These are phyloP conservation scores for Coprinellus micaceus DNA, from an alignment of 768 basidiomycete genomes.

Conservation along the genomic window DNA sequence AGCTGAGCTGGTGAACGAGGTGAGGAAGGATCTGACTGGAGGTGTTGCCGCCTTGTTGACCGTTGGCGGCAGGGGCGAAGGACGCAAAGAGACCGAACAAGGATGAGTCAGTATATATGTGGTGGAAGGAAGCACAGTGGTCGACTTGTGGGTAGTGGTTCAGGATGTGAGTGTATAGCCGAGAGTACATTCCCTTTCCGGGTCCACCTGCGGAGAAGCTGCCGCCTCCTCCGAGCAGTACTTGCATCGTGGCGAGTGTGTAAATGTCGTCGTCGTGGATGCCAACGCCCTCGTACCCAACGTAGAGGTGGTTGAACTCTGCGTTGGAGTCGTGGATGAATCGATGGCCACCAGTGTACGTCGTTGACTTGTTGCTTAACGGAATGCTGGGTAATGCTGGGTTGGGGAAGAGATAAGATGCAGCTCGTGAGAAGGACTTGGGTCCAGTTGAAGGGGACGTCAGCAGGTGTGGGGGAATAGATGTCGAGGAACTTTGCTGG, in stretches of 20 bases:
- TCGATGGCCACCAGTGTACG: slow-evolving; percentile 82
- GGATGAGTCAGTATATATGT: slow-evolving; percentile 92
- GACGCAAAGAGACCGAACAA: slow-evolving; percentile 90
- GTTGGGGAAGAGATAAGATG: slow-evolving; percentile 67
- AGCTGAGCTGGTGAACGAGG: slow-evolving; percentile 82
- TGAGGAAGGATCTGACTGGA: slow-evolving; percentile 75
- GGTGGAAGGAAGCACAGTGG: slow-evolving; percentile 95
- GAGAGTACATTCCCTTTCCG: slow-evolving; percentile 98
- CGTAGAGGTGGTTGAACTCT: slow-evolving; percentile 90
- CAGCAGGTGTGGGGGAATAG: slow-evolving; percentile 56
- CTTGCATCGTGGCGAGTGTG: slow-evolving; percentile 89
- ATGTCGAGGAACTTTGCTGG: slow-evolving; percentile 28
- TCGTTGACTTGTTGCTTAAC: slow-evolving; percentile 39
- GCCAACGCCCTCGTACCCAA: slow-evolving; percentile 88
- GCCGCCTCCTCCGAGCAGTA: slow-evolving; percentile 91
- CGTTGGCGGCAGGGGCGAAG: slow-evolving; percentile 64
- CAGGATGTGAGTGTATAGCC: slow-evolving; percentile 92
- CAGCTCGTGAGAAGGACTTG: slow-evolving; percentile 73
- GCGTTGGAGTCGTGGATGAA: slow-evolving; percentile 57
- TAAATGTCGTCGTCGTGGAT: slow-evolving; percentile 92
- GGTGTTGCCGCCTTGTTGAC: slow-evolving; percentile 56
- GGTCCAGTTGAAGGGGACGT: slow-evolving; percentile 50
- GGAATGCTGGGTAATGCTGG: slow-evolving; percentile 24
- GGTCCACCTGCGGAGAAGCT: slow-evolving; percentile 98
- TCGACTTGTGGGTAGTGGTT: slow-evolving; percentile 93